Base-by-base conservation (phyloP, 1,284 basidiomycete species). In the Ustilago tritici region DNA sequence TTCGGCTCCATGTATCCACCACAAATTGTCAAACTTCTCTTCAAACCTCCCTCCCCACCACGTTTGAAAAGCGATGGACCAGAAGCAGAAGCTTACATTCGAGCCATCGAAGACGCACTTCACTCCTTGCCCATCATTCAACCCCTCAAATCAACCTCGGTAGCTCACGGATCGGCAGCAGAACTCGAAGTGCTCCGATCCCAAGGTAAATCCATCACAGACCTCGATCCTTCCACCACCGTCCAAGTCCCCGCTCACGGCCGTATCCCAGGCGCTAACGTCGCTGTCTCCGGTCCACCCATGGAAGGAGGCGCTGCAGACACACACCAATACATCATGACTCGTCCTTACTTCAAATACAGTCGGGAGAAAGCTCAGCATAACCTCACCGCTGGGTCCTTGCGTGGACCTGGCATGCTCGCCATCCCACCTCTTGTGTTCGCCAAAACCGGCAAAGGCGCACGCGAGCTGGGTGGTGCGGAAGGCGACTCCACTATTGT, bases 321-420 rank as follows among this genome's bases (percentile, higher is more conserved):
- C 23, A 66, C 64, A 4, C 72, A 79, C 12, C 74, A 82, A 50
- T 85, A 78, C 56, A 55, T 80, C 15, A 60, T 79, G 62, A 74
- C 89, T 41, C 90, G 95, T 47, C 94, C 94, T 12, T 95, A 94
- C 85, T 84, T 88, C 32, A 87, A 88, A 28, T 78, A 92, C 64
- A 91, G 93, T 0, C 90, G 91, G 75, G 91, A 92, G 78, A 87
- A 90, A 32, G 88, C 91, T 38, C 90, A 90, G 56, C 93, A 98
- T 87, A 92, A 91, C 72, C 88, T 98, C 61, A 94, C 93, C 0
- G 92, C 92, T 1, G 95, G 94, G 11, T 90, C 94, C 1, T 89
- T 98, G 28, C 88, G 91, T 28, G 95, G 95, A 0, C 93, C 95
- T 0, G 86, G 86, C 49, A 71, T 85, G 84, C 64, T 84, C 46